Percentiles rank a stretch among this genome's conserved stretches.
Conservation (phyloP, 1,284 basidiomycete species). For the Earliella scabrosa region DNA sequence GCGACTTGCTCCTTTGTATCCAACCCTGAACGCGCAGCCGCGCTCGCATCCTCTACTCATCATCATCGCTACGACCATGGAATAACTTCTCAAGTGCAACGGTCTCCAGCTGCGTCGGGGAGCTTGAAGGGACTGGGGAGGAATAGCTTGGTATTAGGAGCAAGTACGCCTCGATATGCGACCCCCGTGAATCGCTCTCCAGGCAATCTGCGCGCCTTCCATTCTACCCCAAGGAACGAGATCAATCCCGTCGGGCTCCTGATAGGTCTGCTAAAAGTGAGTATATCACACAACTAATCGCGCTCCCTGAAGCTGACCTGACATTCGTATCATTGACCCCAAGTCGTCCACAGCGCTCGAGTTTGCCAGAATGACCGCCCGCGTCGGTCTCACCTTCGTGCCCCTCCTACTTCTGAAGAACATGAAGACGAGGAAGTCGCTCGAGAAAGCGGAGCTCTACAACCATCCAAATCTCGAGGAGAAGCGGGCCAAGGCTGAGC, state of each 20-base stretch:
- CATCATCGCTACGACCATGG: not conserved
- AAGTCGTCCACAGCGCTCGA: slow-evolving; percentile 62
- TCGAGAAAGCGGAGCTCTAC: slow-evolving; percentile 55
- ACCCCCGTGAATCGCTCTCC: not conserved
- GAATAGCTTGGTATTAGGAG: not conserved
- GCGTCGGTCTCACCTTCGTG: slow-evolving; percentile 74
- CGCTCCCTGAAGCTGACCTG: slow-evolving; percentile 13
- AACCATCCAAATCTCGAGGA: slow-evolving; percentile 55
- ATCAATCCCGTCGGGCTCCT: slow-evolving; percentile 42
- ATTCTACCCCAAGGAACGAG: slow-evolving; percentile 44
- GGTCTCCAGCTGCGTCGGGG: not conserved
- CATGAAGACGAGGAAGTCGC: slow-evolving; percentile 50
- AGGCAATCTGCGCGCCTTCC: slow-evolving; percentile 36
- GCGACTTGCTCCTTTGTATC: not conserved
- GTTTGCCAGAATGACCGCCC: slow-evolving; percentile 62
- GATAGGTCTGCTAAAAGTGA: slow-evolving; percentile 53
- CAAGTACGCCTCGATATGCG: not conserved
- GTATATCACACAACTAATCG: not conserved
- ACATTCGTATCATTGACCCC: slow-evolving; percentile 12
- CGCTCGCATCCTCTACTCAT: not conserved
- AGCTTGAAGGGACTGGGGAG: not conserved
- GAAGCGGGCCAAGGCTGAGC: slow-evolving; percentile 50
- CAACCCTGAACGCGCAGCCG: not conserved
- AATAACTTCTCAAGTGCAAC: not conserved
- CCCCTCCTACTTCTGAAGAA: slow-evolving; percentile 67